phyloP scores from a whole-genome alignment of 129 eudicot genomes.

The Escallonia rubra region DNA sequence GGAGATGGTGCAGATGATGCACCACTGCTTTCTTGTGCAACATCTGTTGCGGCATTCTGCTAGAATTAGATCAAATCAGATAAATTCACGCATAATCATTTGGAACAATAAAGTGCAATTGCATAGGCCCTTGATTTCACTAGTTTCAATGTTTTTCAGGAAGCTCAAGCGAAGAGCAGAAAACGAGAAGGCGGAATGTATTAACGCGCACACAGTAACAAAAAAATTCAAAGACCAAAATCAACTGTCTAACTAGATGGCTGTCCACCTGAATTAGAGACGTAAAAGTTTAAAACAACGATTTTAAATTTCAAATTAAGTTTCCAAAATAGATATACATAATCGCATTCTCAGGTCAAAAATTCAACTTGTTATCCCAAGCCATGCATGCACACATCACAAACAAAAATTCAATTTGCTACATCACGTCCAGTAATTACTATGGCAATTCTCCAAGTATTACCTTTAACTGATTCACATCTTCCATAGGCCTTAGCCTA shows the following conservation, averaged over 20 bases:
- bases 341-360: background rate
- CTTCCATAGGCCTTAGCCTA: no score
- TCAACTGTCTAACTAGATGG: background rate
- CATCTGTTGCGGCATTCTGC: constrained; percentile 39
- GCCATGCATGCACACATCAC: background rate
- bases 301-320: no score
- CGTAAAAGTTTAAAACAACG: background rate
- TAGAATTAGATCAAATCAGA: background rate
- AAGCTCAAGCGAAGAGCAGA: no score
- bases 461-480: no score
- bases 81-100: no score
- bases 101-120: no score
- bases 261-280: background rate
- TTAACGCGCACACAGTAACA: constrained; percentile 5
- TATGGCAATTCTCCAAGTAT: no score
- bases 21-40: constrained; percentile 28
- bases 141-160: no score
- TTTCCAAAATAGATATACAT: background rate
- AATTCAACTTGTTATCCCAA: background rate
- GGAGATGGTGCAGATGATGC: constrained; percentile 29
- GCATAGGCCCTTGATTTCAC: no score
- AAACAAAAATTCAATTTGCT: background rate
- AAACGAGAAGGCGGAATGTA: no score
- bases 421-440: no score
- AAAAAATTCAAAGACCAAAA: background rate